phyloP scores from a whole-genome alignment of 495 filamentous ascomycete species.

The Emericellopsis terricola region DNA sequence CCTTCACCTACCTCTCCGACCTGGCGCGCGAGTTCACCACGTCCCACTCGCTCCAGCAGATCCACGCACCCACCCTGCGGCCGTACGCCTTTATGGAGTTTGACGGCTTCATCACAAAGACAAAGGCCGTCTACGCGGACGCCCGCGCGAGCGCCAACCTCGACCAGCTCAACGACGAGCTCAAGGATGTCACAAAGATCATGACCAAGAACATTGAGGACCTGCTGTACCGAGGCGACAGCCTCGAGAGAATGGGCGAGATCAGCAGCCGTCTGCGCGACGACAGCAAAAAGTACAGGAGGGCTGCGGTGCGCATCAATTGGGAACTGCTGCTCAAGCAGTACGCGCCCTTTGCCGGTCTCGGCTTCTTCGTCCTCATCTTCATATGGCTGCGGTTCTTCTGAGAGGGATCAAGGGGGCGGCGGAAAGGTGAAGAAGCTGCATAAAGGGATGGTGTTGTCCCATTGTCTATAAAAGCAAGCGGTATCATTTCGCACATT shows the following conservation, averaged over 20 bases:
- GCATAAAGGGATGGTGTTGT: too few species aligned
- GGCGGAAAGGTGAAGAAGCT: neutral
- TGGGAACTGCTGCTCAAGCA: constrained; percentile 95
- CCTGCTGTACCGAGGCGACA: constrained; percentile 85
- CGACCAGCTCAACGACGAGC: constrained; percentile 81
- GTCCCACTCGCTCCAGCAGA: constrained; percentile 55
- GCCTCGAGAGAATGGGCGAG: constrained; percentile 92
- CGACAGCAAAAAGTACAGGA: constrained; percentile 84
- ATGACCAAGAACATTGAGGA: constrained; percentile 99
- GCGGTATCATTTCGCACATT: too few species aligned
- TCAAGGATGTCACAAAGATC: constrained; percentile 93
- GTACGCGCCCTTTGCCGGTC: constrained; percentile 74
- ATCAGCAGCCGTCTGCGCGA: constrained; percentile 71
- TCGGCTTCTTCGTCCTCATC: constrained; percentile 63
- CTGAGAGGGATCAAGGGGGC: constrained; percentile 16
- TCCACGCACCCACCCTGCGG: constrained; percentile 54
- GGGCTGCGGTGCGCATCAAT: constrained; percentile 89
- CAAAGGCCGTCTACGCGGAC: constrained; percentile 89
- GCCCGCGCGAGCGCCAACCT: constrained; percentile 74
- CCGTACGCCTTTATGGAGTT: constrained; percentile 97
- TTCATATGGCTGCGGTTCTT: constrained; percentile 92
- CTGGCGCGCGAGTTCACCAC: constrained; percentile 79
- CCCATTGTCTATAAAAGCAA: too few species aligned
- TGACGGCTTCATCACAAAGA: constrained; percentile 88
- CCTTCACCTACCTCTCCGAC: constrained; percentile 96